phyloP scores from a whole-genome alignment of 306 rosid species.

The Sicyos edulis region DNA sequence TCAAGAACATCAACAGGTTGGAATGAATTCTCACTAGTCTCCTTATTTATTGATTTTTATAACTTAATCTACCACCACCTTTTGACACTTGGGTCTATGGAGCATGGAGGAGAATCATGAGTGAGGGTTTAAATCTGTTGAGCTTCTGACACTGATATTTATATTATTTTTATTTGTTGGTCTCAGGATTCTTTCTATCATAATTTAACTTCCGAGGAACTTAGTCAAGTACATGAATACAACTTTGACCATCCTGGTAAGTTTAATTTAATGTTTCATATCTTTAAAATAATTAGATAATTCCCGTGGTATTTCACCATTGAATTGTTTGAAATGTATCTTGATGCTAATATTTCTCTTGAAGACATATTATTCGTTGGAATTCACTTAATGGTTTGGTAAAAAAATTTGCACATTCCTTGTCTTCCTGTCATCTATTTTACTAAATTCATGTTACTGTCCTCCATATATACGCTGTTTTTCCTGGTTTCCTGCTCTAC shows the following conservation, averaged over 20 bases:
- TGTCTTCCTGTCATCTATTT: slow-evolving; percentile 5
- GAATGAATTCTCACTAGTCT: not conserved
- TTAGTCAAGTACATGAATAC: slow-evolving; percentile 75
- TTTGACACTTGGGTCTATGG: not conserved
- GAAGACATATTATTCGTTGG: not conserved
- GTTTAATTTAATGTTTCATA: slow-evolving; percentile 28
- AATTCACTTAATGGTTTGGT: not conserved
- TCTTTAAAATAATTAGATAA: not conserved
- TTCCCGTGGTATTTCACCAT: not conserved
- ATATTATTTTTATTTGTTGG: not conserved
- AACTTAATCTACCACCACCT: not conserved
- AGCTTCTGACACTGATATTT: slow-evolving; percentile 2
- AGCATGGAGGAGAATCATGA: slow-evolving; percentile 3
- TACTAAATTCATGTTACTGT: not conserved
- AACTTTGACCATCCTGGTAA: slow-evolving; percentile 98
- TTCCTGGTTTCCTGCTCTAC: not conserved
- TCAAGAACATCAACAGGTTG: slow-evolving; percentile 3
- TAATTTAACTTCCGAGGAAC: slow-evolving; percentile 68
- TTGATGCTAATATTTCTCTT: not conserved
- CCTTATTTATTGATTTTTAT: not conserved
- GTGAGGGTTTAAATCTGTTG: not conserved
- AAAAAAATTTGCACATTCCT: not conserved
- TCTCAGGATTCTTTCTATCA: slow-evolving; percentile 91
- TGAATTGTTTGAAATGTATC: not conserved
- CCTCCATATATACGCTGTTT: not conserved